These are phyloP conservation scores for Quercus cerris DNA, from an alignment of 306 rosid genomes.

Conservation along the genomic window DNA sequence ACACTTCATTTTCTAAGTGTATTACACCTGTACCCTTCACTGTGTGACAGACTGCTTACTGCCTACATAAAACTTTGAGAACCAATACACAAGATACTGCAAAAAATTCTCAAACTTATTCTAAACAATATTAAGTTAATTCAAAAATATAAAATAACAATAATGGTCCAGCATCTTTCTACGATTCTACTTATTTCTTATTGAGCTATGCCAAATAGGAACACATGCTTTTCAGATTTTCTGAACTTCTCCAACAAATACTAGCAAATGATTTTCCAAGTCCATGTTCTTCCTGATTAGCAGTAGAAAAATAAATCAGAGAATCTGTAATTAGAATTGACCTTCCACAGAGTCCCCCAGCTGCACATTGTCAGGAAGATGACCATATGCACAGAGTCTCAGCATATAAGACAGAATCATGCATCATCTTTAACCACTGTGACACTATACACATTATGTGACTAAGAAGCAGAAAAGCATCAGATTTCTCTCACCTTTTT, in stretches of 20 bases:
- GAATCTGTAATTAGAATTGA: not conserved
- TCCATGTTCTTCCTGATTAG: not conserved
- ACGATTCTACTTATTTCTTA: not conserved
- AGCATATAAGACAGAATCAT: not conserved
- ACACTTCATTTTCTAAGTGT: not conserved
- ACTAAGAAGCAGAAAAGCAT: slow-evolving; percentile 13
- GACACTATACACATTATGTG: slow-evolving; percentile 3
- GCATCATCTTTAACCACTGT: not conserved
- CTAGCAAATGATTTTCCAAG: not conserved
- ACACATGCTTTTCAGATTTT: not conserved
- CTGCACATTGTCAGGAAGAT: not conserved
- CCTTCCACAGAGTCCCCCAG: slow-evolving; percentile 1
- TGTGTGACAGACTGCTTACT: not conserved
- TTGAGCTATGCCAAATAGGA: not conserved
- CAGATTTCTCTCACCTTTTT: not conserved
- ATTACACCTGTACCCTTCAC: not conserved
- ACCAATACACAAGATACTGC: slow-evolving; percentile 1
- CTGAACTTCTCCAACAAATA: not conserved
- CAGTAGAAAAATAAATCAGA: not conserved
- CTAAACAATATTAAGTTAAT: too few relatives aligned
- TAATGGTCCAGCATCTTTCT: not conserved
- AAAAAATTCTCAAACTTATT: not conserved
- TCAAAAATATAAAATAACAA: not conserved
- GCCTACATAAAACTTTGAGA: not conserved
- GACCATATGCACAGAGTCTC: not conserved